Evolutionary conservation across 495 filamentous ascomycete genomes (phyloP), one percentile per base, ranked within the genome.

Genomic region (Physcia stellaris): DNA sequence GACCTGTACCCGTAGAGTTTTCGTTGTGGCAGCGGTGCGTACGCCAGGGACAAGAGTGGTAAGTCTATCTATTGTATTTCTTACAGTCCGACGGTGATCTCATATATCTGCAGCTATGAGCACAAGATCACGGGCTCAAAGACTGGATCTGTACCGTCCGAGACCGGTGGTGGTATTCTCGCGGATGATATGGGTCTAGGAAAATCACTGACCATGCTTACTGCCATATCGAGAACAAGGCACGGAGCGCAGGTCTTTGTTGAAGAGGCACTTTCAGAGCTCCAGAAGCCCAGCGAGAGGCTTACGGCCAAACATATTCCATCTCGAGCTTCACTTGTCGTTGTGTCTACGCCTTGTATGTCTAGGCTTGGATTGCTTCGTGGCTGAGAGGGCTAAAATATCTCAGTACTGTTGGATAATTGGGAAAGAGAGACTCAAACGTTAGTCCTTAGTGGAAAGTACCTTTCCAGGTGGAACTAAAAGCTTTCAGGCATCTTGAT

Each of bases 111-210:
- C 32, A 59, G 56, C 28, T 61, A 47, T 39, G 32, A 45, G 12
- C 54, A 61, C 32, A 40, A 39, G 27, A 56, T 56, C 17, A 57
- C 55, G 16, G 47, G 41, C 24, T 53, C 37, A 9, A 43, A 32
- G 31, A 48, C 26, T 23, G 34, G 20, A 2, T 29, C 30, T 12
- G 41, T 21, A 6, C 54, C 50, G 1, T 40, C 46, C 9, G 49
- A 55, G 21, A 43, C 32, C 31, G 49, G 52, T 13, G 62, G 61
- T 4, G 61, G 62, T 3, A 48, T 64, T 4, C 42, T 65, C 6
- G 60, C 62, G 1, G 64, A 68, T 49, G 58, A 62, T 13, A 66
- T 67, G 62, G 64, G 64, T 0, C 55, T 67, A 39, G 65, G 65
- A 4, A 69, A 69, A 48, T 56, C 64, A 0, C 41, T 69, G 6